phyloP scores from a whole-genome alignment of 495 filamentous ascomycete species.

The Aeminium ludgeri region DNA sequence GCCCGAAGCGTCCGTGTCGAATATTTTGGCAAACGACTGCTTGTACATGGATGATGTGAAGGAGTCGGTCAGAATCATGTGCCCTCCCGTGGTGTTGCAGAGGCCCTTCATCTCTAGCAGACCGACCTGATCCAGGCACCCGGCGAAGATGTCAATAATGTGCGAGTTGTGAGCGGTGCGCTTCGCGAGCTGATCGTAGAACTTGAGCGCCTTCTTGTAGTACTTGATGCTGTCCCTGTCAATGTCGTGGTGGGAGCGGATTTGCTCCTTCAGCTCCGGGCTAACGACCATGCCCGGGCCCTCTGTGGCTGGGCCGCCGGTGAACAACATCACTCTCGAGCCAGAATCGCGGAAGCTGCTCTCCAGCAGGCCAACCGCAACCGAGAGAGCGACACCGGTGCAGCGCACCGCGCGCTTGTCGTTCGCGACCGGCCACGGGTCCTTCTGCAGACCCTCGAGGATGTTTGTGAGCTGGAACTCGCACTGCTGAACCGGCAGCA shows the following conservation, averaged over 20 bases:
- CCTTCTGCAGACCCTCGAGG: slow-evolving; percentile 89
- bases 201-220: slow-evolving; percentile 98
- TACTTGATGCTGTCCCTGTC: slow-evolving; percentile 98
- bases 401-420: slow-evolving; percentile 85
- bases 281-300: slow-evolving; percentile 94
- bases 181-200: slow-evolving; percentile 95
- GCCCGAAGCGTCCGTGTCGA: slow-evolving; percentile 89
- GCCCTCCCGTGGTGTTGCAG: slow-evolving; percentile 86
- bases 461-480: slow-evolving; percentile 97
- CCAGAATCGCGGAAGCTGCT: slow-evolving; percentile 90
- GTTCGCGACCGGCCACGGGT: slow-evolving; percentile 94
- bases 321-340: slow-evolving; percentile 91
- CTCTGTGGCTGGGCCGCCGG: slow-evolving; percentile 88
- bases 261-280: slow-evolving; percentile 91
- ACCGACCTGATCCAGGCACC: slow-evolving; percentile 95
- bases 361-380: slow-evolving; percentile 84
- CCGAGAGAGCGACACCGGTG: slow-evolving; percentile 88
- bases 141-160: slow-evolving; percentile 93
- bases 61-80: slow-evolving; percentile 97
- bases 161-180: slow-evolving; percentile 92
- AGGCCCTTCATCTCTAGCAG: slow-evolving; percentile 98
- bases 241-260: slow-evolving; percentile 97
- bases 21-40: slow-evolving; percentile 93
- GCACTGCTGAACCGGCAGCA: slow-evolving; percentile 86
- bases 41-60: slow-evolving; percentile 99